Percentiles rank a stretch among this genome's conserved stretches.
Evolutionary conservation across 192 early-diverging fungal species (phyloP).

Genomic region (Coemansia sp.): DNA sequence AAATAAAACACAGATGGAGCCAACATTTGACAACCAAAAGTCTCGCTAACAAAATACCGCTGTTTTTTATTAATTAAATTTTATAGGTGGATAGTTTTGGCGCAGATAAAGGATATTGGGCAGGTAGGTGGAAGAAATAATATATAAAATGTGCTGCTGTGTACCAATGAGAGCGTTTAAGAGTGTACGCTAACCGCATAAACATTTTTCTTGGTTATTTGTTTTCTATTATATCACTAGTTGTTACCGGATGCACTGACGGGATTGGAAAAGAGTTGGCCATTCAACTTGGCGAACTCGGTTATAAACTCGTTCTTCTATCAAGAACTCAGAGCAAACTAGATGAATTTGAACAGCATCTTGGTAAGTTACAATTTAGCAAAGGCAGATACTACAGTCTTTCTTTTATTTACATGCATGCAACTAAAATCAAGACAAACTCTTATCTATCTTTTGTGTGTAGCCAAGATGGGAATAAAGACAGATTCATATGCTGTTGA

Average conservation of each 20-base stretch:
- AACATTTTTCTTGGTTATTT: background rate
- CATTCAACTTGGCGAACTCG: constrained; percentile 78
- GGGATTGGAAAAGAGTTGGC: constrained; percentile 96
- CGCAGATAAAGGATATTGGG: constrained; percentile 49
- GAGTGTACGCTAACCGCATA: background rate
- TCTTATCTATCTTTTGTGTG: background rate
- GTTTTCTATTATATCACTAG: constrained; percentile 10
- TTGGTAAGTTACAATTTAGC: constrained; percentile 30
- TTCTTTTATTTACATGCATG: too few species aligned
- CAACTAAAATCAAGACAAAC: too few species aligned
- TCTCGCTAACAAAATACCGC: too few species aligned
- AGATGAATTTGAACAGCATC: constrained; percentile 64
- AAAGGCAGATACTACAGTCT: too few species aligned
- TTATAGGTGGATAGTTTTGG: constrained; percentile 52
- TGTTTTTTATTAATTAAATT: background rate
- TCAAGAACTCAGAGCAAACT: constrained; percentile 83
- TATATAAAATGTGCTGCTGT: too few species aligned
- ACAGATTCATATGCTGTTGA: constrained; percentile 42
- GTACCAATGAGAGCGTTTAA: background rate
- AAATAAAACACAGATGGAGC: background rate
- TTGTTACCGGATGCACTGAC: constrained; percentile 95
- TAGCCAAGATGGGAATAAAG: constrained; percentile 36
- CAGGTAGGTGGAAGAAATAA: constrained; percentile 35
- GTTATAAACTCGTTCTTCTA: constrained; percentile 81
- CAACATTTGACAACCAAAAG: too few species aligned